phyloP scores from a whole-genome alignment of 352 stramenopile genomes.

The Phytopythium helicoides region DNA sequence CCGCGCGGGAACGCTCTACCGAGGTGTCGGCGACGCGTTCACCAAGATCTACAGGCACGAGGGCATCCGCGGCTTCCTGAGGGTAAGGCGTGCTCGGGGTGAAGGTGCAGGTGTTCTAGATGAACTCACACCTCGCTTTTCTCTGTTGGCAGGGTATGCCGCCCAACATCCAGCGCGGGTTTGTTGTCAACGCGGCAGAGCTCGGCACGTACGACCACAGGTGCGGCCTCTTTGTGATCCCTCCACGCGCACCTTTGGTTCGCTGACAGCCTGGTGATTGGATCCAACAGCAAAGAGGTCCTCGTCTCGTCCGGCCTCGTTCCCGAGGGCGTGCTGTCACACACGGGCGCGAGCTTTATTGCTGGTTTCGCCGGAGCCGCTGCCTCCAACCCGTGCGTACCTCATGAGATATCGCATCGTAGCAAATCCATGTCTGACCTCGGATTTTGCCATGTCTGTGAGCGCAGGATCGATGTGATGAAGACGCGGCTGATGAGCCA shows the following conservation, averaged over 20 bases:
- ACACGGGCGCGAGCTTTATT: constrained; percentile 72
- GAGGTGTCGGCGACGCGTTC: constrained; percentile 64
- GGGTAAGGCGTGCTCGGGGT: no score
- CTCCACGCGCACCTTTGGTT: neutral
- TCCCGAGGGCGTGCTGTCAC: constrained; percentile 58
- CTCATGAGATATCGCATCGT: no score
- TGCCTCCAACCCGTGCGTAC: constrained; percentile 77
- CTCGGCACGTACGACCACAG: constrained; percentile 85
- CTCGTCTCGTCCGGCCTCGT: constrained; percentile 64
- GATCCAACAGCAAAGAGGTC: constrained; percentile 55
- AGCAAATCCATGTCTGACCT: no score
- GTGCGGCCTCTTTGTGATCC: constrained; percentile 4
- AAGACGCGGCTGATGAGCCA: constrained; percentile 86
- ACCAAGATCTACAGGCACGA: constrained; percentile 73
- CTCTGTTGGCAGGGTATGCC: constrained; percentile 48
- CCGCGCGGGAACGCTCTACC: constrained; percentile 64
- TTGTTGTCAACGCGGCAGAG: constrained; percentile 86
- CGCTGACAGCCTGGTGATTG: neutral
- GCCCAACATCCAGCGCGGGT: constrained; percentile 83
- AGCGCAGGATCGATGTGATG: constrained; percentile 71
- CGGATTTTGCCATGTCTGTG: constrained; percentile 1
- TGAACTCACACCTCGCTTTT: neutral
- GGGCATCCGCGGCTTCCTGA: constrained; percentile 65
- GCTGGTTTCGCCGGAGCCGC: constrained; percentile 73
- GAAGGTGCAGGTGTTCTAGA: no score